Evolutionary conservation across 768 basidiomycete genomes (phyloP).

Genomic region (Vishniacozyma victoriae): DNA sequence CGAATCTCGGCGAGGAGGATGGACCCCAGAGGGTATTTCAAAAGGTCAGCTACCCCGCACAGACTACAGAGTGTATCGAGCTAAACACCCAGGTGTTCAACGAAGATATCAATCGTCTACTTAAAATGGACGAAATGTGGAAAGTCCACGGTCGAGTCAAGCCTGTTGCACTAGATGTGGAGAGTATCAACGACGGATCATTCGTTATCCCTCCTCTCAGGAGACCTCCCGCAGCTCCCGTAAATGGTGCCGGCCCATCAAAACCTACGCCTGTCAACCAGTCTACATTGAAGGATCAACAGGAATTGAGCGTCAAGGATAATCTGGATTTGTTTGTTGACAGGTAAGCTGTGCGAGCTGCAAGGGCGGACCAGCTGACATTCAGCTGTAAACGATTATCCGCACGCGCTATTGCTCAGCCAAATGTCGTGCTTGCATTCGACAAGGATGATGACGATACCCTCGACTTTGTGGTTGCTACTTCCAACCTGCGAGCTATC

Average conservation of each 20-base stretch:
- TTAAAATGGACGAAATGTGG: conserved; percentile 98
- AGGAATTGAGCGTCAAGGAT: conserved; percentile 67
- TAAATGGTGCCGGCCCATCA: not conserved
- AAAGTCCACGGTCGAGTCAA: conserved; percentile 63
- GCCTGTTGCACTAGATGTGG: conserved; percentile 76
- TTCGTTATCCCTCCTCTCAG: conserved; percentile 52
- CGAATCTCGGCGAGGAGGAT: conserved; percentile 57
- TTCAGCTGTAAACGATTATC: conserved; percentile 74
- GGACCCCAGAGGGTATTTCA: conserved; percentile 69
- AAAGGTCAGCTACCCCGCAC: conserved; percentile 56
- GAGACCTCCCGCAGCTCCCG: conserved; percentile 15
- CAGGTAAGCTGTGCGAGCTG: conserved; percentile 54
- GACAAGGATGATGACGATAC: conserved; percentile 99
- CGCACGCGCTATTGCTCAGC: conserved; percentile 56
- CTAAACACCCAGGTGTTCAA: conserved; percentile 65
- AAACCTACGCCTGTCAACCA: conserved; percentile 8
- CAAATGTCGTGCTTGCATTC: conserved; percentile 56
- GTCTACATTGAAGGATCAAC: conserved; percentile 82
- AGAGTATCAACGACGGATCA: conserved; percentile 61
- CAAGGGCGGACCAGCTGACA: conserved; percentile 2
- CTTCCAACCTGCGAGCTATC: conserved; percentile 82
- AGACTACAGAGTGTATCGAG: not conserved
- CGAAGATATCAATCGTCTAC: conserved; percentile 75
- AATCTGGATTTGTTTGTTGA: conserved; percentile 76
- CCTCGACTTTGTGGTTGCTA: conserved; percentile 90